Base-by-base conservation (phyloP, 2,329 filamentous ascomycete genomes). In the Colletotrichum chrysophilum region DNA sequence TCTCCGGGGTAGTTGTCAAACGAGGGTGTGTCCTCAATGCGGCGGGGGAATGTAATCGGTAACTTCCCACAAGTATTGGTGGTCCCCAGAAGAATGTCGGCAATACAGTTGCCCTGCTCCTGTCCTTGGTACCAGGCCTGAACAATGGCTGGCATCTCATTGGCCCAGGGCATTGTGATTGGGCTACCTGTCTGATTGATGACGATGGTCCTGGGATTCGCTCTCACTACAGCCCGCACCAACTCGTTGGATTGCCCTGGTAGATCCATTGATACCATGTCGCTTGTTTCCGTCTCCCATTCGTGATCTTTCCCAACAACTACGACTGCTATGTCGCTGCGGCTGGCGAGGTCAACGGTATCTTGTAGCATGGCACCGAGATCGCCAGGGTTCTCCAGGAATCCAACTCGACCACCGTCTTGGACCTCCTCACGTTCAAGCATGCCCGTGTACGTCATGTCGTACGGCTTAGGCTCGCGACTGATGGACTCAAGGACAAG, bases 161-260 rank as follows among this genome's bases (percentile, higher is more conserved):
- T 56, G 52, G 1, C 24, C 52, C 52, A 56, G 12, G 52, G 52
- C 52, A 26, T 26, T 0, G 12, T 16, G 24, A 56, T 16, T 7
- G 52, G 52, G 12, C n/a, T 56, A 0, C 52, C 52, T 5, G 52
- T 24, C 7, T 56, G 52, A 9, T 56, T 56, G 66, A 56, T 9
- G 80, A 81, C 9, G 80, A 82, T 43, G 38, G 18, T 43, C 9
- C 38, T 43, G 18, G 38, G 1, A 43, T 43, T 43, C 3, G 38
- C 38, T 18, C 5, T 43, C 38, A 18, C 18, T 1, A 43, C 38
- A 43, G 38, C 38, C 38, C 38, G 18, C 4, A 43, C 38, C 38
- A 43, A 43, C 18, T n/a, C 38, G 38, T 43, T 43, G 1, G 38
- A n/a, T n/a, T n/a, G 38, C 38, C 38, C 38, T 43, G 38, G 38